phyloP scores from a whole-genome alignment of 768 basidiomycete genomes.

The Pisolithus sp. region DNA sequence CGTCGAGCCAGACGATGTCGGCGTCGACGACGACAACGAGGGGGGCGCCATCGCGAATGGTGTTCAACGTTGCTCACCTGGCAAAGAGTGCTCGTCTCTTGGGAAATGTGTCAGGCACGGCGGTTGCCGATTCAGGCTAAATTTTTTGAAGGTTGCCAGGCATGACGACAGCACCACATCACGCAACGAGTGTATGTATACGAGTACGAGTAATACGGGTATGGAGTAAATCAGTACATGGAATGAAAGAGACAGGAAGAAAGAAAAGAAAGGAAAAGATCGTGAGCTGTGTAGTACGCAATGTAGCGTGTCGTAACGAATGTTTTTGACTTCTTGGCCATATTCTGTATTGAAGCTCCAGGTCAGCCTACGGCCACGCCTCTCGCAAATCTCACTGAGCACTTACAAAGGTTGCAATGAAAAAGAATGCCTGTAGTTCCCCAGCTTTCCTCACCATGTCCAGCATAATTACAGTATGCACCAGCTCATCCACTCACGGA shows the following conservation, averaged over 20 bases:
- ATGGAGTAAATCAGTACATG: conserved; percentile 14
- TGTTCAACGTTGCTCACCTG: neutral
- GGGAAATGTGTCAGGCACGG: neutral
- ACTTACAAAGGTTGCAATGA: conserved; percentile 13
- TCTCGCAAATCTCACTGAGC: neutral
- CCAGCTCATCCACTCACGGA: conserved; percentile 32
- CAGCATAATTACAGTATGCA: neutral
- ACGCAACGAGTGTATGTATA: conserved; percentile 13
- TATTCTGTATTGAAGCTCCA: neutral
- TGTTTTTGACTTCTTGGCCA: conserved; percentile 6
- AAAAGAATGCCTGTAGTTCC: conserved; percentile 10
- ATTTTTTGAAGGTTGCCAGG: neutral
- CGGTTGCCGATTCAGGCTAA: neutral
- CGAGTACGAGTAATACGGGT: conserved; percentile 29
- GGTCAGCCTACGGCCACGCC: neutral
- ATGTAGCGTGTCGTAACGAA: conserved; percentile 23
- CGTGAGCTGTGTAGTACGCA: conserved; percentile 18
- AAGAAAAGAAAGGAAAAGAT: conserved; percentile 20
- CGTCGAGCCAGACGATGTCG: conserved; percentile 52
- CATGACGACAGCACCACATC: too few species aligned
- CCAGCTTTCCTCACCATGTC: conserved; percentile 1
- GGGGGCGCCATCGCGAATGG: conserved; percentile 60
- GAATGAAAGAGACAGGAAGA: conserved; percentile 11
- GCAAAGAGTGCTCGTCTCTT: neutral
- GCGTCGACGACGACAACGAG: conserved; percentile 48